Evolutionary conservation across 75 land plant genomes (phyloP).

Genomic region (Pinus tabuliformis): DNA sequence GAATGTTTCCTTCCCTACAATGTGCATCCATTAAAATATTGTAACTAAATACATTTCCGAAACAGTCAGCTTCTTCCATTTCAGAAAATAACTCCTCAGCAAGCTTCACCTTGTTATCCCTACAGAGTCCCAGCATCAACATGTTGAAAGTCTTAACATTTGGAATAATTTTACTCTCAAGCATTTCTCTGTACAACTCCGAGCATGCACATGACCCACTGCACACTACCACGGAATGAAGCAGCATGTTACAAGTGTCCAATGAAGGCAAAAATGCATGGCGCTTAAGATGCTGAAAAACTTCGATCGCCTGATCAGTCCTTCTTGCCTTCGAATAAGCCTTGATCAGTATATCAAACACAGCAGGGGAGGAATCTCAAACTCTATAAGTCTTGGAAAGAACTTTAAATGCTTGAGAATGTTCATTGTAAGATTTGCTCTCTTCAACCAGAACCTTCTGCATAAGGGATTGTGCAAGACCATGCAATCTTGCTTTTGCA

Average conservation of each 20-base stretch:
- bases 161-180: slow-evolving; percentile 11
- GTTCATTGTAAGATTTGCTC: neutral
- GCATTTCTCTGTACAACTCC: slow-evolving; percentile 28
- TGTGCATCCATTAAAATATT: slow-evolving; percentile 12
- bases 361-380: slow-evolving; percentile 56
- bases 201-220: slow-evolving; percentile 23
- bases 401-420: slow-evolving; percentile 14
- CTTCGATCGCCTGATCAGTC: slow-evolving; percentile 28
- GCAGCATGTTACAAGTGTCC: slow-evolving; percentile 33
- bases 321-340: slow-evolving; percentile 29
- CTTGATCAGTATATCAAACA: slow-evolving; percentile 53
- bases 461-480: slow-evolving; percentile 27
- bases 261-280: slow-evolving; percentile 15
- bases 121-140: neutral
- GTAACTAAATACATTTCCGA: slow-evolving; percentile 3
- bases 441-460: slow-evolving; percentile 16
- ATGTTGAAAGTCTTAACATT: slow-evolving; percentile 2
- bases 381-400: slow-evolving; percentile 41
- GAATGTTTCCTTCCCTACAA: neutral
- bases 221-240: slow-evolving; percentile 17
- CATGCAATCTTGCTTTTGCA: slow-evolving; percentile 29
- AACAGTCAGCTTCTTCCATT: slow-evolving; percentile 7
- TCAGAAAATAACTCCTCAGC: neutral
- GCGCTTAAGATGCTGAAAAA: slow-evolving; percentile 22
- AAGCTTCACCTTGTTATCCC: neutral